Evolutionary conservation across 805 yeast genomes (phyloP), one percentile per base, ranked within the genome.

Genomic region (Hanseniaspora guilliermondii): DNA sequence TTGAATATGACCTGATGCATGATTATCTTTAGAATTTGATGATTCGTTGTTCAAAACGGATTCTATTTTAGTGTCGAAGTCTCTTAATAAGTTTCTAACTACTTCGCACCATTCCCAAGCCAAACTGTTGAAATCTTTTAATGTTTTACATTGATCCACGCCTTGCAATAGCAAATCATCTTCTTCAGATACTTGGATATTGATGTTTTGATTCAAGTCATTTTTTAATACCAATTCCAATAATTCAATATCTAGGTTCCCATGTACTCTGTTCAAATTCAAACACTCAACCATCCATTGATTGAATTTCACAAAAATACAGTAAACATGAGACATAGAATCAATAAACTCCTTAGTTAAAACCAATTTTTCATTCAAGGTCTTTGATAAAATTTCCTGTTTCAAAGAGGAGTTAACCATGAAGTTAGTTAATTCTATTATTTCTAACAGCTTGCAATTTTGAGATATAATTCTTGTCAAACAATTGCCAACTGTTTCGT

Each of bases 261-360:
- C 49, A 12, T 42, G 37, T 16, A 16, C 32, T 12, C 22, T 35
- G n/a, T 45, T 52, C 7, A 59, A 47, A 5, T 58, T 60, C 35
- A 65, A 36, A 0, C 70, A 62, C 44, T 66, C 70, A 16, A 64
- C 50, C 64, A 64, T 59, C 70, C 70, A 67, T 56, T 67, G 70
- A 6, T 65, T 64, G 55, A 63, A 66, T 42, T 67, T 67, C 30
- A 66, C 65, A 52, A 63, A 66, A 54, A 64, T 67, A 32, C 65
- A 65, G 52, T 62, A 65, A 7, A 63, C 57, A 30, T 64, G 68
- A 33, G 66, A 67, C 17, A 66, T 60, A 5, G 58, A 55, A 4
- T 55, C 56, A 11, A 64, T 57, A 33, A 64, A 58, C 1, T 56
- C 59, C 2, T 60, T 63, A 14, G 63, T 50, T 9, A 66, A 39